These are phyloP conservation scores for Spencermartinsiella europaea DNA, from an alignment of 805 yeast species.

Conservation along the genomic window DNA sequence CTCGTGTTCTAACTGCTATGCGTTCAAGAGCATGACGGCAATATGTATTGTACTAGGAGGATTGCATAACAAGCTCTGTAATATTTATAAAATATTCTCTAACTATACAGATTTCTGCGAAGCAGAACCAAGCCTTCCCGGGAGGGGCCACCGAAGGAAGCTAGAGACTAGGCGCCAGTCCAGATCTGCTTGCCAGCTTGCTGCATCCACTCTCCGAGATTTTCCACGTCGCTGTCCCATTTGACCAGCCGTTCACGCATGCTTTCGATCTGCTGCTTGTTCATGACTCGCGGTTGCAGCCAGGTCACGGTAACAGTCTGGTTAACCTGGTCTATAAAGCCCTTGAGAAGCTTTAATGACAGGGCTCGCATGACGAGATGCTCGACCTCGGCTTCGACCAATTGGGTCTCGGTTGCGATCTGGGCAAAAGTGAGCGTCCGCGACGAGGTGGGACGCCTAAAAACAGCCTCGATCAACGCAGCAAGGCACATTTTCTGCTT, in stretches of 20 bases:
- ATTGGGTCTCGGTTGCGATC: constrained; percentile 65
- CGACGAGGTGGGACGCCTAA: constrained; percentile 65
- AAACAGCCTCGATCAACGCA: constrained; percentile 84
- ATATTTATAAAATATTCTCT: no score
- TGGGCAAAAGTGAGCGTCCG: constrained; percentile 69
- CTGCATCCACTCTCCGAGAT: constrained; percentile 57
- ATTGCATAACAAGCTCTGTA: no score
- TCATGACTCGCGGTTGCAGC: constrained; percentile 95
- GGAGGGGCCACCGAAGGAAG: not conserved
- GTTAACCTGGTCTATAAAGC: constrained; percentile 85
- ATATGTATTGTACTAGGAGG: no score
- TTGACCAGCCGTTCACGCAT: constrained; percentile 67
- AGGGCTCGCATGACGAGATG: constrained; percentile 87
- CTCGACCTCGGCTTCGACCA: constrained; percentile 74
- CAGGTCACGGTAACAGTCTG: constrained; percentile 77
- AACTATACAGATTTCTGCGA: no score
- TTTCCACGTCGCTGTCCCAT: constrained; percentile 75
- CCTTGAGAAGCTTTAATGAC: constrained; percentile 75
- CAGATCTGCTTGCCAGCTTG: constrained; percentile 59
- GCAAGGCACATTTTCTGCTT: constrained; percentile 88
- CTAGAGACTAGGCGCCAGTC: constrained; percentile 42
- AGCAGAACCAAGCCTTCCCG: no score
- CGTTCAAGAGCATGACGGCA: no score
- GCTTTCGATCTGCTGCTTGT: constrained; percentile 66
- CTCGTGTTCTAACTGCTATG: no score